These are phyloP conservation scores for Psilocybe cubensis DNA, from an alignment of 768 basidiomycete species.

Conservation along the genomic window DNA sequence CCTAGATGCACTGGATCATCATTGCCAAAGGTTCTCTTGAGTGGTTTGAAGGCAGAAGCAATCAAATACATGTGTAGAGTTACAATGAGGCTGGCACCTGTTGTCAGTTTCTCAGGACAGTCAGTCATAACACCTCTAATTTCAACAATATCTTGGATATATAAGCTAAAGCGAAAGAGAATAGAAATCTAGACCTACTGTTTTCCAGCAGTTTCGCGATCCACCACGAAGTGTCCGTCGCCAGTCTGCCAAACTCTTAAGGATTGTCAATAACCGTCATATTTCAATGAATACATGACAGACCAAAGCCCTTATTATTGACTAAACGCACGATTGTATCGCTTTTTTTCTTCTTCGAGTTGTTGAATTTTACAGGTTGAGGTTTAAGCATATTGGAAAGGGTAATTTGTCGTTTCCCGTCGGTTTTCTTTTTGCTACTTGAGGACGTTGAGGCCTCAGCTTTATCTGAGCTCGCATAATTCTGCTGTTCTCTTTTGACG, in stretches of 20 bases:
- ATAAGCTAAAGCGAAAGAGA: background rate
- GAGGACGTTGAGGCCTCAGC: conserved; percentile 18
- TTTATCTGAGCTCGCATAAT: conserved; percentile 34
- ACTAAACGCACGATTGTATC: conserved; percentile 71
- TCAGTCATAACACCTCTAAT: conserved; percentile 78
- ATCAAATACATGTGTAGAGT: conserved; percentile 76
- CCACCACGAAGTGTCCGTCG: conserved; percentile 73
- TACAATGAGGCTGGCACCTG: conserved; percentile 79
- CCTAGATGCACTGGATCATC: conserved; percentile 38
- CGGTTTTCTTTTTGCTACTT: conserved; percentile 41
- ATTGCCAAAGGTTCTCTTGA: conserved; percentile 36
- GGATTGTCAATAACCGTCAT: background rate
- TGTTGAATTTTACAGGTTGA: conserved; percentile 46
- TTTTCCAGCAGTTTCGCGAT: conserved; percentile 74
- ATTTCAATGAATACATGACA: conserved; percentile 15
- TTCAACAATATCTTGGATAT: conserved; percentile 59
- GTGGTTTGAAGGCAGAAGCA: conserved; percentile 65
- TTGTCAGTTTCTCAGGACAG: conserved; percentile 69
- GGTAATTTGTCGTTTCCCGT: conserved; percentile 66
- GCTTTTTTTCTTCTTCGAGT: conserved; percentile 49
- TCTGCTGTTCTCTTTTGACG: conserved; percentile 57
- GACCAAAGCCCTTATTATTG: conserved; percentile 69
- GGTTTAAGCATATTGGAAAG: conserved; percentile 69
- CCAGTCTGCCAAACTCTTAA: conserved; percentile 77
- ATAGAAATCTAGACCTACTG: conserved; percentile 39